Evolutionary conservation across 768 basidiomycete genomes (phyloP).

Genomic region (Suillus tomentosus): DNA sequence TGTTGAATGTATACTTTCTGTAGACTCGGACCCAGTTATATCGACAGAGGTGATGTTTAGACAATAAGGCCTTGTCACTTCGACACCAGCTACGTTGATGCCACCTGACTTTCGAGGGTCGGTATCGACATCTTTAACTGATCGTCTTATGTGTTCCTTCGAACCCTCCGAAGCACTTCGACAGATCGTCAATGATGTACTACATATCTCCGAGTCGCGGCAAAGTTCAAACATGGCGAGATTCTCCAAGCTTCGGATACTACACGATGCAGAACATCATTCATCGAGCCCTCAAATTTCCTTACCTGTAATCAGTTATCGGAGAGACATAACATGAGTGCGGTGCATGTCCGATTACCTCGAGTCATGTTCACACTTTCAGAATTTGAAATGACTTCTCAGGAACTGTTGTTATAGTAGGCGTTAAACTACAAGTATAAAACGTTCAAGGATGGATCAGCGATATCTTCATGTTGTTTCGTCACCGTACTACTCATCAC

Average conservation of each 20-base stretch:
- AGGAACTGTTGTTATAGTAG: background rate
- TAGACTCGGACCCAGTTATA: background rate
- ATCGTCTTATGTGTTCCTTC: background rate
- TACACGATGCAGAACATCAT: background rate
- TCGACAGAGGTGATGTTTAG: background rate
- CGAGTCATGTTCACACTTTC: background rate
- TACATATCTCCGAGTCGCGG: background rate
- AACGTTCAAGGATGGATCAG: background rate
- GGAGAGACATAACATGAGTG: background rate
- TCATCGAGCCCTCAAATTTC: background rate
- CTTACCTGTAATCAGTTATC: background rate
- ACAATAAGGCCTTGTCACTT: background rate
- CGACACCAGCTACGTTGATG: background rate
- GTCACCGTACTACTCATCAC: background rate
- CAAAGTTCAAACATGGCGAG: background rate
- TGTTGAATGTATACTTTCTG: no score
- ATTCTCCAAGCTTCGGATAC: background rate
- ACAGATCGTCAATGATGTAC: background rate
- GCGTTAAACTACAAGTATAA: background rate
- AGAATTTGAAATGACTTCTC: background rate
- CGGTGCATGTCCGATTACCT: background rate
- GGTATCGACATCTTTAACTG: background rate
- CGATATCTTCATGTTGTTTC: background rate
- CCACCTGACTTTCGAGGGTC: background rate
- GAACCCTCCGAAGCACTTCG: background rate